phyloP scores from a whole-genome alignment of 2,329 filamentous ascomycete species.

The Aspergillus quadrilineatus region DNA sequence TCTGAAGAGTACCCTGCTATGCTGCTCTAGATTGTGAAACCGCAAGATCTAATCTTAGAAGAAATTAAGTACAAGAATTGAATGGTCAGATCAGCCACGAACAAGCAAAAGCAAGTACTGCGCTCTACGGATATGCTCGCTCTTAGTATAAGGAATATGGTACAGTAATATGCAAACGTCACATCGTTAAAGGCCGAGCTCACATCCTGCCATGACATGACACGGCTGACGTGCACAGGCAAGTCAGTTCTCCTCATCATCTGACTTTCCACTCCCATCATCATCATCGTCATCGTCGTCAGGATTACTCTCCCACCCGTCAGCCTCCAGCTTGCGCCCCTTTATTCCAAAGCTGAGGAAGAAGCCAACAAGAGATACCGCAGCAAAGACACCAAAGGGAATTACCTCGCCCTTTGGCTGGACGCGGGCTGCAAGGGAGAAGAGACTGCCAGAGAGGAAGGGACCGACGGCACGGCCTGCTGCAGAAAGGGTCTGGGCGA shows the following conservation, averaged over 20 bases:
- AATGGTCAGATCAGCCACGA: too few species aligned
- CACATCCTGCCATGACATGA: too few species aligned
- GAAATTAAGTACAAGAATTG: too few species aligned
- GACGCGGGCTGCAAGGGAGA: constrained; percentile 72
- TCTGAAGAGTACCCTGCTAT: too few species aligned
- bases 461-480: constrained; percentile 85
- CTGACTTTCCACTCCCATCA: constrained; percentile 39
- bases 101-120: too few species aligned
- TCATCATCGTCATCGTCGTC: constrained; percentile 47
- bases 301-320: constrained; percentile 51
- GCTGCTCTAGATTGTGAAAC: too few species aligned
- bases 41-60: too few species aligned
- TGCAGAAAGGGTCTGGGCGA: constrained; percentile 90
- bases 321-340: constrained; percentile 59
- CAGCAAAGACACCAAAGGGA: constrained; percentile 84
- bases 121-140: too few species aligned
- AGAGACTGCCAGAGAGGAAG: constrained; percentile 82
- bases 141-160: too few species aligned
- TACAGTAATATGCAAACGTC: too few species aligned
- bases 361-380: constrained; percentile 77
- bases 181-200: too few species aligned
- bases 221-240: too few species aligned
- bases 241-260: background rate
- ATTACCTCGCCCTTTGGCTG: constrained; percentile 78
- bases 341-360: constrained; percentile 74